Evolutionary conservation across 1,284 basidiomycete species (phyloP).

Genomic region (Ganoderma lucidum): DNA sequence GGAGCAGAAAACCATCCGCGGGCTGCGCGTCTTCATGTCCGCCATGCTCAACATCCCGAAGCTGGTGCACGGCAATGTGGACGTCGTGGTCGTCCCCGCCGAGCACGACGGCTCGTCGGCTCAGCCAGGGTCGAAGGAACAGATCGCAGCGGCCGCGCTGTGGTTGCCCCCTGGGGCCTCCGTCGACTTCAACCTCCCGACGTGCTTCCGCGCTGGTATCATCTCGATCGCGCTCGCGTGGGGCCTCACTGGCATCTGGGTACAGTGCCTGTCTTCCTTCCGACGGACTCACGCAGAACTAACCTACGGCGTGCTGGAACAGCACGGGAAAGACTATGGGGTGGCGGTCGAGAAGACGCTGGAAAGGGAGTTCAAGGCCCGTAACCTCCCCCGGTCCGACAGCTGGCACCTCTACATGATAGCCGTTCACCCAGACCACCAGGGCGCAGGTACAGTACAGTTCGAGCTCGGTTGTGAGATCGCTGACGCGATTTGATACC

Average conservation of each 20-base stretch:
- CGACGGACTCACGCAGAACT: not conserved
- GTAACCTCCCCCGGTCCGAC: not conserved
- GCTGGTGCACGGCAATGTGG: not conserved
- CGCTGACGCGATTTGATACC: not conserved
- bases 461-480: not conserved
- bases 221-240: not conserved
- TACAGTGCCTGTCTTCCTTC: not conserved
- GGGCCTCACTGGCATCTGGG: not conserved
- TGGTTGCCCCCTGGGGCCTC: not conserved
- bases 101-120: not conserved
- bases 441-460: constrained; percentile 5
- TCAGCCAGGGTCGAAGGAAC: not conserved
- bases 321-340: not conserved
- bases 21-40: not conserved
- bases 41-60: not conserved
- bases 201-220: not conserved
- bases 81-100: not conserved
- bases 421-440: not conserved
- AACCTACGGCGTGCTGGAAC: not conserved
- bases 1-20: not conserved
- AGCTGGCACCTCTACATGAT: constrained; percentile 4
- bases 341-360: not conserved
- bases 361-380: not conserved
- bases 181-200: not conserved
- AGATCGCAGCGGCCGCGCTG: not conserved